phyloP scores from a whole-genome alignment of 2,329 filamentous ascomycete species.

The Cyanodermella asteris region DNA sequence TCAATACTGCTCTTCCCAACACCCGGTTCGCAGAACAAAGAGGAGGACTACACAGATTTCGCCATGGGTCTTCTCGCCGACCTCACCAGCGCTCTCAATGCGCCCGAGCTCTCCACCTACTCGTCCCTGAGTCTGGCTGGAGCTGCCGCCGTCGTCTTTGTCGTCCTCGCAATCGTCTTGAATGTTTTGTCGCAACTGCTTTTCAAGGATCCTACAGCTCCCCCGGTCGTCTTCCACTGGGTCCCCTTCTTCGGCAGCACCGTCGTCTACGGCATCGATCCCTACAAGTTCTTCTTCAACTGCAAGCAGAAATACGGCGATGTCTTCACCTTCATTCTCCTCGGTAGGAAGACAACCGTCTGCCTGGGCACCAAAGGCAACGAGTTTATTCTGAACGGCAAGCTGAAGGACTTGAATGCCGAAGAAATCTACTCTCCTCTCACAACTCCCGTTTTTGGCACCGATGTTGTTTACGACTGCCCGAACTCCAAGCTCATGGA shows the following conservation, averaged over 20 bases:
- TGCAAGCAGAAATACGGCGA: slow-evolving; percentile 46
- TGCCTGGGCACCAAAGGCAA: slow-evolving; percentile 64
- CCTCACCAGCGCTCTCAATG: background rate
- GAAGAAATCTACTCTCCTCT: slow-evolving; percentile 77
- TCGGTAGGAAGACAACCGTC: slow-evolving; percentile 77
- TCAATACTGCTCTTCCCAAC: no score
- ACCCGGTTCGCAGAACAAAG: no score
- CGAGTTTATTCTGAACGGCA: slow-evolving; percentile 81
- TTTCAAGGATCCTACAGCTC: slow-evolving; percentile 14
- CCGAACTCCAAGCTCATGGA: slow-evolving; percentile 86
- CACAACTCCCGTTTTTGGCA: slow-evolving; percentile 50
- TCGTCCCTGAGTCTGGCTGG: slow-evolving; percentile 1
- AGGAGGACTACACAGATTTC: no score
- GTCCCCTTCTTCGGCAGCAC: slow-evolving; percentile 67
- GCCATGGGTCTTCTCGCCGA: slow-evolving; percentile 2
- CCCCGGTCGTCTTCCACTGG: slow-evolving; percentile 42
- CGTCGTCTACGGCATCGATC: slow-evolving; percentile 78
- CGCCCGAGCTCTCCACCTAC: slow-evolving; percentile 1
- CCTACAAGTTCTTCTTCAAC: slow-evolving; percentile 39
- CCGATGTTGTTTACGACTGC: slow-evolving; percentile 76
- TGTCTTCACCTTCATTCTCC: slow-evolving; percentile 70
- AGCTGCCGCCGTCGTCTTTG: slow-evolving; percentile 10
- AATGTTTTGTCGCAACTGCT: slow-evolving; percentile 35
- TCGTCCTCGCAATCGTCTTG: slow-evolving; percentile 40
- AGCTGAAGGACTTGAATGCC: slow-evolving; percentile 70